A percentile compares a stretch with the other conserved stretches of the same genome.
phyloP scores from a whole-genome alignment of 2,329 filamentous ascomycete species.

The Sarocladium oryzae region DNA sequence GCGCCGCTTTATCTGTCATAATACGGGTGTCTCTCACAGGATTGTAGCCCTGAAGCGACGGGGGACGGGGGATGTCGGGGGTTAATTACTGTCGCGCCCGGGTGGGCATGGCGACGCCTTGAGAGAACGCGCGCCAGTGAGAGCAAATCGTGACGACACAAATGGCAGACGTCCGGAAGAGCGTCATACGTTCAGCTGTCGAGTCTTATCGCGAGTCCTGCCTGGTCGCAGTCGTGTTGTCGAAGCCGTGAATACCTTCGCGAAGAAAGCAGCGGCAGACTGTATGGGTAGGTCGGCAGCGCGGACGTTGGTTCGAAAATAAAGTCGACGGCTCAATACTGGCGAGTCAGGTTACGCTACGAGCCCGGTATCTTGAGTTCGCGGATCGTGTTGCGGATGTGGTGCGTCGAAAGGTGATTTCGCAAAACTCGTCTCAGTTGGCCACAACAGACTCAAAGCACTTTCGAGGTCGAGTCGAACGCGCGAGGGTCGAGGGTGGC shows the following conservation, averaged over 20 bases:
- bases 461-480: conserved; percentile 15
- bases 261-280: not conserved
- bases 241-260: conserved; percentile 11
- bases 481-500: conserved; percentile 16
- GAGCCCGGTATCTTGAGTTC: conserved; percentile 14
- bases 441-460: conserved; percentile 20
- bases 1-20: conserved; percentile 55
- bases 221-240: not conserved
- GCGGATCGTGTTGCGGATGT: conserved; percentile 17
- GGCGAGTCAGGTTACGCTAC: conserved; percentile 14
- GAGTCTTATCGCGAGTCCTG: not conserved
- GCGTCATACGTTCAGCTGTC: conserved; percentile 18
- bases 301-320: conserved; percentile 10
- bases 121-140: conserved; percentile 33
- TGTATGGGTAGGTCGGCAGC: conserved; percentile 5
- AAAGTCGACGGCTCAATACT: conserved; percentile 9
- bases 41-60: conserved; percentile 27
- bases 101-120: conserved; percentile 54
- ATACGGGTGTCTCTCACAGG: conserved; percentile 44
- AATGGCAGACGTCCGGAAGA: conserved; percentile 13
- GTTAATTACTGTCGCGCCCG: conserved; percentile 43
- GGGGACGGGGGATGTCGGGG: conserved; percentile 21
- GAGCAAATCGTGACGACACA: conserved; percentile 17
- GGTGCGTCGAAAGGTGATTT: conserved; percentile 20
- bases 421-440: conserved; percentile 25